Percentiles rank a stretch among this genome's conserved stretches.
Evolutionary conservation across 768 basidiomycete species (phyloP).

Genomic region (Punctularia strigosozonata): DNA sequence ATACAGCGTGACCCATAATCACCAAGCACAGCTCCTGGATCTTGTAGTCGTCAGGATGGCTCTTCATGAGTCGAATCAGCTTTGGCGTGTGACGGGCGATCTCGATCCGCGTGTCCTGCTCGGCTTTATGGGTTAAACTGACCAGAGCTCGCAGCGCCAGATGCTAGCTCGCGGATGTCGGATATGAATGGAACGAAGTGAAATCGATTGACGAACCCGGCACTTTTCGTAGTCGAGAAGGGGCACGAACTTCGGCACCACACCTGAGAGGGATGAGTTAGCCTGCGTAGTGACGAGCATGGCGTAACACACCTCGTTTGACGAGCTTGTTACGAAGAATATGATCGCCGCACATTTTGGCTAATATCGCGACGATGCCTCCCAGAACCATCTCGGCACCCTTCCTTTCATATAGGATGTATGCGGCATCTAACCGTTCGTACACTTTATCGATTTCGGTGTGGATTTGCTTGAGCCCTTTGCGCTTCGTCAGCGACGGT

Average conservation of each 20-base stretch:
- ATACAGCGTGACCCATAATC: slow-evolving; percentile 40
- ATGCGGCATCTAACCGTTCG: slow-evolving; percentile 34
- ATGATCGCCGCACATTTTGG: slow-evolving; percentile 51
- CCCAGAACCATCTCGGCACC: slow-evolving; percentile 38
- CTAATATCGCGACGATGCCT: slow-evolving; percentile 48
- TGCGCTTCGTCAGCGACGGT: slow-evolving; percentile 38
- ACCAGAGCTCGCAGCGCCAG: slow-evolving; percentile 44
- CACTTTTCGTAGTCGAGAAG: too few species aligned
- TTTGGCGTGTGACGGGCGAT: slow-evolving; percentile 34
- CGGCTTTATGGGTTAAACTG: slow-evolving; percentile 53
- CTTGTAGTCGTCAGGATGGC: slow-evolving; percentile 36
- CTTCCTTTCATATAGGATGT: slow-evolving; percentile 24
- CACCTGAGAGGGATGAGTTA: slow-evolving; percentile 22
- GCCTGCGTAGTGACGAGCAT: not conserved
- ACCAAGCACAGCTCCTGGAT: slow-evolving; percentile 39
- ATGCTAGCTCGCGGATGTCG: slow-evolving; percentile 32
- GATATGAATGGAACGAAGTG: too few species aligned
- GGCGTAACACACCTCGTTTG: slow-evolving; percentile 30
- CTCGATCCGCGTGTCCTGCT: slow-evolving; percentile 31
- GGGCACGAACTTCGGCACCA: slow-evolving; percentile 43
- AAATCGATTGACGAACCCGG: too few species aligned
- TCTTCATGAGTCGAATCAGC: slow-evolving; percentile 34
- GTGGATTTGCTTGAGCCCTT: slow-evolving; percentile 54
- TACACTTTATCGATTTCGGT: slow-evolving; percentile 42
- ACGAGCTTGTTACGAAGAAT: slow-evolving; percentile 49